These are phyloP conservation scores for Eucalyptus tenuipes DNA, from an alignment of 345 rosid genomes.

Conservation along the genomic window DNA sequence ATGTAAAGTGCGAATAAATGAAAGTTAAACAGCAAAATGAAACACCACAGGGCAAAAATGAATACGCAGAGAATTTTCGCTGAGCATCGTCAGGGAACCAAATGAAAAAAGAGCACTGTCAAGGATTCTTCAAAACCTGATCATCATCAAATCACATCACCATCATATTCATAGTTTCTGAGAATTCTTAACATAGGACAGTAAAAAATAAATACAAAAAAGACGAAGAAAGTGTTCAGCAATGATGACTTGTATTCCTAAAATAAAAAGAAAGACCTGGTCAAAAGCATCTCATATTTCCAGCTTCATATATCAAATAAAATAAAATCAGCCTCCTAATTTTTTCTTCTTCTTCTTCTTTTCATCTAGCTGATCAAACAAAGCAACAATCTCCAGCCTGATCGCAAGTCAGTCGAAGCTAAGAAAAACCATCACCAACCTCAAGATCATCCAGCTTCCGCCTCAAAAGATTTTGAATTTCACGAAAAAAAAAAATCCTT, in stretches of 20 bases:
- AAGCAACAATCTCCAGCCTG: not conserved
- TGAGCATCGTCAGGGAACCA: not conserved
- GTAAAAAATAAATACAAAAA: not conserved
- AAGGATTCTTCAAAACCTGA: not conserved
- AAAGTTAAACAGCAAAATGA: not conserved
- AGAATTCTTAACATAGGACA: not conserved
- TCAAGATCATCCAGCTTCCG: not conserved
- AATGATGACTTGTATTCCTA: not conserved
- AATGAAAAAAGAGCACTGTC: not conserved
- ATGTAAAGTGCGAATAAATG: not conserved
- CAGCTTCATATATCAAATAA: not conserved
- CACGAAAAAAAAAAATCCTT: not conserved
- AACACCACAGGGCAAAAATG: not conserved
- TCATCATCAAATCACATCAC: not conserved
- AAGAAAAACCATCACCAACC: not conserved
- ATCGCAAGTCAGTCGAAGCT: not conserved
- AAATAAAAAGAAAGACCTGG: not conserved
- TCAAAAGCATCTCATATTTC: not conserved
- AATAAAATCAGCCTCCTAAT: not conserved
- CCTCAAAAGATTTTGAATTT: not conserved
- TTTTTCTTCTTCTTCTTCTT: not conserved
- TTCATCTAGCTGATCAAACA: not conserved
- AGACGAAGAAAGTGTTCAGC: not conserved
- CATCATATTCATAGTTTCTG: not conserved
- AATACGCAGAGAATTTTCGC: not conserved